Evolutionary conservation across 169 alveolate species (phyloP).

Genomic region (Fabrea salina): DNA sequence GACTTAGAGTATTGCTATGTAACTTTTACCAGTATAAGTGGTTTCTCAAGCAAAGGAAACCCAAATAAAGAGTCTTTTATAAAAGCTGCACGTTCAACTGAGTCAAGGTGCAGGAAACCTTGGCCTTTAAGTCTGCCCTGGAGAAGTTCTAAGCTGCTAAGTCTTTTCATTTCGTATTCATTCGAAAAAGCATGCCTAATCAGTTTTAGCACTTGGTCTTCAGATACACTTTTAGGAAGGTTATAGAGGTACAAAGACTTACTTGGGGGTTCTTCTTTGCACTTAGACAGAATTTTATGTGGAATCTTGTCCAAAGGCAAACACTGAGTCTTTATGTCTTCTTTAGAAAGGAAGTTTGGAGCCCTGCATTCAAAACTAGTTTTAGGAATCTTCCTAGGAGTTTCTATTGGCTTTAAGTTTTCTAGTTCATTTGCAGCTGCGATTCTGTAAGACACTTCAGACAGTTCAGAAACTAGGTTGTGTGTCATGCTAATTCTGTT

Average conservation of each 20-base stretch:
- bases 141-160: background rate
- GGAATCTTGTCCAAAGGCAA: conserved; percentile 3
- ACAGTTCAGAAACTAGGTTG: background rate
- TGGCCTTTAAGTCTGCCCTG: background rate
- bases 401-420: background rate
- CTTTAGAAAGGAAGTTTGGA: background rate
- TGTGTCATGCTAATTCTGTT: background rate
- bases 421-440: background rate
- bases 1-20: conserved; percentile 3
- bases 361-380: background rate
- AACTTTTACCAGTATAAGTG: background rate
- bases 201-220: background rate
- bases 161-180: too few species aligned
- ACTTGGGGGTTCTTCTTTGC: background rate
- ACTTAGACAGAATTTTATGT: background rate
- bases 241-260: background rate
- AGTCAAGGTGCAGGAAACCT: background rate
- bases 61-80: background rate
- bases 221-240: background rate
- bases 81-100: background rate
- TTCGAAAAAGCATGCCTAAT: background rate
- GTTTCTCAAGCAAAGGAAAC: background rate
- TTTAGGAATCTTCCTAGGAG: background rate
- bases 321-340: background rate
- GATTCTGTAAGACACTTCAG: background rate